Base-by-base conservation (phyloP, 306 rosid species). In the Dicorynia guianensis region DNA sequence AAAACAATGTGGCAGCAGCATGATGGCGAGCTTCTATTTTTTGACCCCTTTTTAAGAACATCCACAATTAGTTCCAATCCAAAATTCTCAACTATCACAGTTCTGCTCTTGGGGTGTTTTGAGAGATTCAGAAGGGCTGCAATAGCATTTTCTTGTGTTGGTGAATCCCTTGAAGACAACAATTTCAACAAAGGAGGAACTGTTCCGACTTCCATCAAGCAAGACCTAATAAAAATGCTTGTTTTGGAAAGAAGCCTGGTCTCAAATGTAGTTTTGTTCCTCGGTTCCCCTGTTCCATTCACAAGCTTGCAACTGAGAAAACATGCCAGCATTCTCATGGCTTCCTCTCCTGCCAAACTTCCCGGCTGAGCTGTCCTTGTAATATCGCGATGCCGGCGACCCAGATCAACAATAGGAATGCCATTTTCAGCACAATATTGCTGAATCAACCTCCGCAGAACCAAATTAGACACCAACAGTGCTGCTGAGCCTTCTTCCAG, bases 71-170 rank as follows among this genome's bases (percentile, higher is more conserved):
- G 42, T 54, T 84, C 76, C 67, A 90, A 56, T 1, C 96, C 99
- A 15, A 84, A 78, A 68, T 83, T 83, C 64, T 85, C 85, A 17
- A 81, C 84, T 48, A 95, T 83, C 14, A 18, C 36, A 8, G 19
- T 76, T 54, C 84, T 89, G 65, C 97, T 58, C 55, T 86, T 73
- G 7, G 80, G 58, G 80, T 71, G 77, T 86, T 96, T 92, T 1
- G 98, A 89, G 70, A 96, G 88, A 52, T 92, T 90, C 82, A 92
- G 65, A 52, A 96, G 84, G 9, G 87, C 87, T 61, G 93, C 98
- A n/a, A 86, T 66, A 36, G 97, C 84, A 36, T 90, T 87, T 81
- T 92, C 97, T 62, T 90, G 96, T 4, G 73, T 67, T 17, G 64
- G 63, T 7, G 77, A n/a, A 70, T 86, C 88, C 5, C 53, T 57